Conservation (phyloP, 2,329 filamentous ascomycete genomes). For the Alternaria dauci region DNA sequence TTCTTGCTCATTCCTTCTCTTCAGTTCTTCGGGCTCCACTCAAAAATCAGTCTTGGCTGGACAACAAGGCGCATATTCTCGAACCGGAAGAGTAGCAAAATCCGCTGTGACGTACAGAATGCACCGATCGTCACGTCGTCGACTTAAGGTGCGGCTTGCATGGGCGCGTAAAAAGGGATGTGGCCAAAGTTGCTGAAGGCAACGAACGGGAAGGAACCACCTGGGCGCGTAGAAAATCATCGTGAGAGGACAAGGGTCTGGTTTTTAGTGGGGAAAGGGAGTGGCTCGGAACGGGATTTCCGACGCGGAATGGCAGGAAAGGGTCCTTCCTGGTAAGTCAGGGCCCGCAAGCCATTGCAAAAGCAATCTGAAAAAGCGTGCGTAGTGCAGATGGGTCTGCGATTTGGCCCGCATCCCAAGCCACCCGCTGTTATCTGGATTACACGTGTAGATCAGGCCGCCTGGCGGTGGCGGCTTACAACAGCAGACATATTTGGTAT, state of each 20-base stretch:
- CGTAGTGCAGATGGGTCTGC: background rate
- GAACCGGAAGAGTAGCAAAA: background rate
- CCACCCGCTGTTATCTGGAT: constrained; percentile 2
- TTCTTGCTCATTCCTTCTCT: background rate
- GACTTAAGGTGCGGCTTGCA: constrained; percentile 35
- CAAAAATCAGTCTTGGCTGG: background rate
- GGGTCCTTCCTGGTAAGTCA: background rate
- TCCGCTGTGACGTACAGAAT: background rate
- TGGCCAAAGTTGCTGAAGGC: background rate
- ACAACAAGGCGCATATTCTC: background rate
- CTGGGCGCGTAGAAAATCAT: constrained; percentile 14
- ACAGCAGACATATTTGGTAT: background rate
- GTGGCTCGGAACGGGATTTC: constrained; percentile 10
- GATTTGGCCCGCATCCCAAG: background rate
- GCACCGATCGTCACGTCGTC: constrained; percentile 19
- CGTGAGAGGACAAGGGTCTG: constrained; percentile 8
- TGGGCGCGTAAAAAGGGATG: constrained; percentile 24
- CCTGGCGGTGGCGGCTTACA: background rate
- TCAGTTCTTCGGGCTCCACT: background rate
- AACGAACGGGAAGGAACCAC: constrained; percentile 1
- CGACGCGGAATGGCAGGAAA: background rate
- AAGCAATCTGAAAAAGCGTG: background rate
- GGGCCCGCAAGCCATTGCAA: background rate
- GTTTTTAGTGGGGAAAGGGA: constrained; percentile 1
- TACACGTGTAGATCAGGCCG: background rate